Percentiles rank a stretch among this genome's conserved stretches.
Conservation (phyloP, 768 basidiomycete genomes). For the Psilocybe azurescens region DNA sequence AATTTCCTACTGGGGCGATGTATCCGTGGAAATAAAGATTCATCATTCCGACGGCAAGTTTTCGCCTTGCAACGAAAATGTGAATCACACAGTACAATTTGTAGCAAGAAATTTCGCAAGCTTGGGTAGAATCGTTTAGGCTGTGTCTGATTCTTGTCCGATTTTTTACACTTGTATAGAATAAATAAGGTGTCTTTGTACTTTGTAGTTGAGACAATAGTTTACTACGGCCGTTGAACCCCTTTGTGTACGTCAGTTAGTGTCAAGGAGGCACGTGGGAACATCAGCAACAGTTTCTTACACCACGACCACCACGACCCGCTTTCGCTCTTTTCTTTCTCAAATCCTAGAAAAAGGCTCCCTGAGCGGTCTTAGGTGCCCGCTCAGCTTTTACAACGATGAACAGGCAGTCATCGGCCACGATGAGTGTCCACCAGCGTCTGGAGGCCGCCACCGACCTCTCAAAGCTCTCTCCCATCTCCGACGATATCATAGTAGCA, state of each 20-base stretch:
- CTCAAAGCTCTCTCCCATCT: conserved; percentile 63
- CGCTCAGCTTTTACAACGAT: conserved; percentile 28
- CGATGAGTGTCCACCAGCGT: conserved; percentile 62
- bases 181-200: background rate
- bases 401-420: conserved; percentile 40
- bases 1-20: background rate
- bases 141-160: too few relatives aligned
- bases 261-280: conserved; percentile 20
- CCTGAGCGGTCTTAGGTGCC: conserved; percentile 29
- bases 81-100: too few relatives aligned
- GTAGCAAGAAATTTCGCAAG: too few relatives aligned
- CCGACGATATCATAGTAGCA: conserved; percentile 85
- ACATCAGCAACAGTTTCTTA: conserved; percentile 19
- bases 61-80: background rate
- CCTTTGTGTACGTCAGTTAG: conserved; percentile 16
- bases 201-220: background rate
- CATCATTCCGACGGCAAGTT: background rate
- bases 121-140: too few relatives aligned
- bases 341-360: conserved; percentile 12
- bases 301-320: conserved; percentile 21
- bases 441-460: conserved; percentile 79
- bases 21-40: conserved; percentile 6
- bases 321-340: conserved; percentile 12
- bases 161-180: background rate
- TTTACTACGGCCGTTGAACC: background rate